Evolutionary conservation across 176 grass and related monocot genomes (phyloP).

Genomic region (Oryza meyeriana): DNA sequence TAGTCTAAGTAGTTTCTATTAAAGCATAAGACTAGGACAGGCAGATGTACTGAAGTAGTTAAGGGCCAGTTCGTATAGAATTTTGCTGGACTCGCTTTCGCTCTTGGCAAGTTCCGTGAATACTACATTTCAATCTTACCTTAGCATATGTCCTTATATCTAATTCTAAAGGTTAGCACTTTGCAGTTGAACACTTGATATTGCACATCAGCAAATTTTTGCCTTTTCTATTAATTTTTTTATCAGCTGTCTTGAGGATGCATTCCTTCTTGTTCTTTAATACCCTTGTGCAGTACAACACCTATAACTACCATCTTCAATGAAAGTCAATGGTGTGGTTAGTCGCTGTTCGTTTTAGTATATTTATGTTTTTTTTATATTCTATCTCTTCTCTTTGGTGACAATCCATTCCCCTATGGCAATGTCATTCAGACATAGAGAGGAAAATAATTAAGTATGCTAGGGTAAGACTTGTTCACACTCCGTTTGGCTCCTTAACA

Average conservation of each 20-base stretch:
- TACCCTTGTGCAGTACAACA: neutral
- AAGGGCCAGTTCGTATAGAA: neutral
- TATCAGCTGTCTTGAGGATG: neutral
- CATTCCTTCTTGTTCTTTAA: neutral
- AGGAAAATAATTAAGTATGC: neutral
- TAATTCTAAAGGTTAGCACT: neutral
- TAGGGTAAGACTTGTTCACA: neutral
- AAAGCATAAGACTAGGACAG: neutral
- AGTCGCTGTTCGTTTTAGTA: neutral
- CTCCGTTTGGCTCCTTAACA: neutral
- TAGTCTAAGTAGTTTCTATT: neutral
- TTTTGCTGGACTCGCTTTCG: neutral
- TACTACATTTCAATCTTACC: too few species aligned
- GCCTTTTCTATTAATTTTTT: neutral
- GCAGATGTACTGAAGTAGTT: neutral
- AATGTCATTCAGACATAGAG: neutral
- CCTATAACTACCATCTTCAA: neutral
- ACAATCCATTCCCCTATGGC: neutral
- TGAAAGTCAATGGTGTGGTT: constrained; percentile 12
- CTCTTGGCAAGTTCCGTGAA: neutral
- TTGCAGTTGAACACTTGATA: neutral
- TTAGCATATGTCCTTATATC: neutral
- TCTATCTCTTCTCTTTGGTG: neutral
- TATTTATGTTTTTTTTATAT: neutral
- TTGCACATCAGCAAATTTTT: neutral